Percentiles rank a stretch among this genome's conserved stretches.
Evolutionary conservation across 1,284 basidiomycete species (phyloP).

Genomic region (Sphaerobolus stellatus): DNA sequence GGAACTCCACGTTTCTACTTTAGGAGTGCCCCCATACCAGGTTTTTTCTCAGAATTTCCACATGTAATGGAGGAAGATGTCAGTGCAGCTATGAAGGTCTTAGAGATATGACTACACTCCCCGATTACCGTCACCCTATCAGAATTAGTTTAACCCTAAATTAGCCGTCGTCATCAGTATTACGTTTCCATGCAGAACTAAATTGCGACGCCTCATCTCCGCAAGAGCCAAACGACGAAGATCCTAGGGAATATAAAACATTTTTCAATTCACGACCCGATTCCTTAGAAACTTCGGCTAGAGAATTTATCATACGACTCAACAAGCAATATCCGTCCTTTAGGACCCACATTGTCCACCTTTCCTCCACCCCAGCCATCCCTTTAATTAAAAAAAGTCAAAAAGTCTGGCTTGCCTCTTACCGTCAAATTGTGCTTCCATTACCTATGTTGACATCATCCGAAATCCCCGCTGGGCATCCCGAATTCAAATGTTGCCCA

Average conservation of each 20-base stretch:
- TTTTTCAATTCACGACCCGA: conserved; percentile 84
- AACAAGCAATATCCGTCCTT: conserved; percentile 63
- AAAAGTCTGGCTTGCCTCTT: too few relatives aligned
- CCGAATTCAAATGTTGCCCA: conserved; percentile 94
- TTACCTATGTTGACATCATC: conserved; percentile 70
- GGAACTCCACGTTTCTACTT: conserved; percentile 19
- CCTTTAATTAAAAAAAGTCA: conserved; percentile 71
- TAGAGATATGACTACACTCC: conserved; percentile 60
- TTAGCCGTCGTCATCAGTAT: conserved; percentile 55
- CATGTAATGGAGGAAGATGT: conserved; percentile 76
- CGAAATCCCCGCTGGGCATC: conserved; percentile 64
- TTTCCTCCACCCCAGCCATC: conserved; percentile 81
- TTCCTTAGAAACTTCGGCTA: conserved; percentile 73
- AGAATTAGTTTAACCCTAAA: too few relatives aligned
- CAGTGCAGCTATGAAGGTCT: conserved; percentile 63
- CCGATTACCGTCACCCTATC: too few relatives aligned
- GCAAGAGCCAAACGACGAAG: conserved; percentile 30
- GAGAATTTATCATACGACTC: conserved; percentile 69
- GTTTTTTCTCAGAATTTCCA: conserved; percentile 75
- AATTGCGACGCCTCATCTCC: conserved; percentile 29
- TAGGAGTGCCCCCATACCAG: conserved; percentile 1
- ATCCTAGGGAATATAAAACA: conserved; percentile 66
- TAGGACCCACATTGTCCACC: conserved; percentile 90
- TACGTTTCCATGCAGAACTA: conserved; percentile 91
- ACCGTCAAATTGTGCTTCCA: conserved; percentile 44